These are phyloP conservation scores for Coprinopsis marcescibilis DNA, from an alignment of 768 basidiomycete species.

Conservation along the genomic window DNA sequence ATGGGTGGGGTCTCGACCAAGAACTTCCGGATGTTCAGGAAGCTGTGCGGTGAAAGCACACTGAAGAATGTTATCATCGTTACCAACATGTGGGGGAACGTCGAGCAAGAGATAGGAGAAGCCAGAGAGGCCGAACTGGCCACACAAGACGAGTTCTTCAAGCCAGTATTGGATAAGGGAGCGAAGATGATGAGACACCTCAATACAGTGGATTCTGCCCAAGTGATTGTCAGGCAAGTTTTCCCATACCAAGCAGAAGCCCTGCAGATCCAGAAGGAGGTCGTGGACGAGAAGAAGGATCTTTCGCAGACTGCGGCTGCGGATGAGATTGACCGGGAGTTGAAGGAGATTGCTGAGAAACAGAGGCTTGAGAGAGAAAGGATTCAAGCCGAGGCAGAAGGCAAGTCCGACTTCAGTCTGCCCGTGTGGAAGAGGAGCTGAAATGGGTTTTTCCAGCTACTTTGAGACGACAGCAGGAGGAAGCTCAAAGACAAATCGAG, in stretches of 20 bases:
- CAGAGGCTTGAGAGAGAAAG: slow-evolving; percentile 43
- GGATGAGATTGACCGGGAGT: slow-evolving; percentile 42
- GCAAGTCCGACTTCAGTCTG: background rate
- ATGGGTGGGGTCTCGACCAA: slow-evolving; percentile 46
- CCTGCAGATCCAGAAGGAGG: slow-evolving; percentile 50
- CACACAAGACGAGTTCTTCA: slow-evolving; percentile 35
- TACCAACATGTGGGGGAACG: slow-evolving; percentile 50
- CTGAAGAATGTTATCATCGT: slow-evolving; percentile 47
- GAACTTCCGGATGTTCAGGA: slow-evolving; percentile 47
- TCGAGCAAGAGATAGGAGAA: slow-evolving; percentile 27
- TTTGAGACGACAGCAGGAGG: slow-evolving; percentile 34
- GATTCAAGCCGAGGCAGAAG: slow-evolving; percentile 42
- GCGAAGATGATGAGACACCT: slow-evolving; percentile 36
- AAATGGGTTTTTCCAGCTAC: background rate
- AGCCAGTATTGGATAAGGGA: slow-evolving; percentile 38
- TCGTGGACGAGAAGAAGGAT: slow-evolving; percentile 37
- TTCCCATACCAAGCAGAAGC: slow-evolving; percentile 24
- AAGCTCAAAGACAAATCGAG: slow-evolving; percentile 39
- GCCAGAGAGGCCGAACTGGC: slow-evolving; percentile 37
- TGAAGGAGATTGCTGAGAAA: slow-evolving; percentile 39
- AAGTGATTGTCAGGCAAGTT: slow-evolving; percentile 36
- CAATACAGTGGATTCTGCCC: slow-evolving; percentile 33
- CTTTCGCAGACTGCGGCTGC: slow-evolving; percentile 51
- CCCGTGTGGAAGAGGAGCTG: background rate
- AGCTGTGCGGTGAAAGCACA: slow-evolving; percentile 45